Evolutionary conservation across 1,139 yeast genomes (phyloP).

Genomic region (Tardiomyces digboiensis): DNA sequence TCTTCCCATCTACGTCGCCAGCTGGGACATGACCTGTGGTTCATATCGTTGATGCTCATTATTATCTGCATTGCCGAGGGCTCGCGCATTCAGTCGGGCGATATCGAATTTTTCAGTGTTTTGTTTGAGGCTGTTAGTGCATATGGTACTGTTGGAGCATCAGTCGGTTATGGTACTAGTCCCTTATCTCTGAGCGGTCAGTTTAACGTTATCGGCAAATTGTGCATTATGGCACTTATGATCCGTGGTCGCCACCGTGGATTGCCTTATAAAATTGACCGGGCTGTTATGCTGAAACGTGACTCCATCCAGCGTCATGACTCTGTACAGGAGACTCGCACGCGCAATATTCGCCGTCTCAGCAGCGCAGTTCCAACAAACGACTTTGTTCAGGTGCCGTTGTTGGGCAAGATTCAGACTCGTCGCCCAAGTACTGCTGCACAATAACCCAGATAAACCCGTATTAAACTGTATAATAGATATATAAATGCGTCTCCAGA

Average conservation of each 20-base stretch:
- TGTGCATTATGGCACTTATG: slow-evolving; percentile 82
- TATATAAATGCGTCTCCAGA: too few relatives aligned
- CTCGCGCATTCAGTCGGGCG: slow-evolving; percentile 32
- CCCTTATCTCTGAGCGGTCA: slow-evolving; percentile 64
- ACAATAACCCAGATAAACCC: too few relatives aligned
- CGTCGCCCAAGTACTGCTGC: too few relatives aligned
- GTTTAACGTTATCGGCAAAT: slow-evolving; percentile 65
- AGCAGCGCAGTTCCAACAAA: background rate
- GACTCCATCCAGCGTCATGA: slow-evolving; percentile 63
- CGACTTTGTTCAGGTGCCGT: too few relatives aligned
- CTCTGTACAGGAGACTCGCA: slow-evolving; percentile 26
- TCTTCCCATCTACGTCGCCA: slow-evolving; percentile 89
- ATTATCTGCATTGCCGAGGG: slow-evolving; percentile 85
- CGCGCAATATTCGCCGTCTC: slow-evolving; percentile 1
- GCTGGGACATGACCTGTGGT: slow-evolving; percentile 93
- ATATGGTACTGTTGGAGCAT: slow-evolving; percentile 91
- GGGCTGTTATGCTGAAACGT: slow-evolving; percentile 86
- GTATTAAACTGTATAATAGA: too few relatives aligned
- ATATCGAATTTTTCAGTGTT: slow-evolving; percentile 60
- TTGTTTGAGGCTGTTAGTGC: slow-evolving; percentile 91
- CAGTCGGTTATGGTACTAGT: slow-evolving; percentile 67
- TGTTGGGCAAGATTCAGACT: too few relatives aligned
- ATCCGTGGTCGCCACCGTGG: slow-evolving; percentile 97
- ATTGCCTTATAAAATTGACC: slow-evolving; percentile 82
- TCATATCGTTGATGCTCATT: slow-evolving; percentile 75